phyloP scores from a whole-genome alignment of 169 alveolate genomes.

The Plasmodium knowlesi region DNA sequence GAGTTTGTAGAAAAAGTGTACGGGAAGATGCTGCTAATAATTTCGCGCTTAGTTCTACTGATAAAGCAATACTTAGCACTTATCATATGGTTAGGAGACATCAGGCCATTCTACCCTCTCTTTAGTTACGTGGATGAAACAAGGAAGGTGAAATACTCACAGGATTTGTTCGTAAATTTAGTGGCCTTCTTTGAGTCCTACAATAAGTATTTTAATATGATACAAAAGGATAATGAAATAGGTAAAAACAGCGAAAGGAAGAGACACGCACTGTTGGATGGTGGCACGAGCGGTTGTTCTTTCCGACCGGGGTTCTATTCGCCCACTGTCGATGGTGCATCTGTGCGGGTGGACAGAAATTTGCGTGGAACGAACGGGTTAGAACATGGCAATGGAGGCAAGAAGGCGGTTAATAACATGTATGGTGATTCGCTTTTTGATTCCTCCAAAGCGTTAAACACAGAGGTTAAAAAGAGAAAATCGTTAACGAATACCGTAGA shows the following conservation, averaged over 20 bases:
- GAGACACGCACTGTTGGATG: not conserved
- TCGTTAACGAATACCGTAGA: constrained; percentile 70
- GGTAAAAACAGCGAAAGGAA: not conserved
- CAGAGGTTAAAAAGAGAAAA: constrained; percentile 44
- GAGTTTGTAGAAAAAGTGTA: constrained; percentile 28
- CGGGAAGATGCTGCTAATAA: constrained; percentile 43
- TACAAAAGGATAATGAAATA: constrained; percentile 11
- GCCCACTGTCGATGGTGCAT: not conserved
- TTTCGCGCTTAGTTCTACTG: constrained; percentile 52
- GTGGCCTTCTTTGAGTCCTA: constrained; percentile 61
- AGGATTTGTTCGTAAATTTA: constrained; percentile 58
- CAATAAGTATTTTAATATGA: constrained; percentile 44
- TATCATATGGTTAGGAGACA: constrained; percentile 65
- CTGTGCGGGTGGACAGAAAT: not conserved
- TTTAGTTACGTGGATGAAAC: constrained; percentile 58
- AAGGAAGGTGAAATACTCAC: constrained; percentile 22
- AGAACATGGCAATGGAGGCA: not conserved
- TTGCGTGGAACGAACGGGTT: not conserved
- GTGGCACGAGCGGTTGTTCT: not conserved
- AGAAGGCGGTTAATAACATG: not conserved
- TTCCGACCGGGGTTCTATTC: not conserved
- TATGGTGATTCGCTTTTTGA: not conserved
- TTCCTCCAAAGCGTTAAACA: not conserved
- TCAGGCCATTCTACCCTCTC: constrained; percentile 72
- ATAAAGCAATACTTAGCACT: constrained; percentile 61